phyloP scores from a whole-genome alignment of 805 yeast genomes.

The Sugiyamaella smithiae region DNA sequence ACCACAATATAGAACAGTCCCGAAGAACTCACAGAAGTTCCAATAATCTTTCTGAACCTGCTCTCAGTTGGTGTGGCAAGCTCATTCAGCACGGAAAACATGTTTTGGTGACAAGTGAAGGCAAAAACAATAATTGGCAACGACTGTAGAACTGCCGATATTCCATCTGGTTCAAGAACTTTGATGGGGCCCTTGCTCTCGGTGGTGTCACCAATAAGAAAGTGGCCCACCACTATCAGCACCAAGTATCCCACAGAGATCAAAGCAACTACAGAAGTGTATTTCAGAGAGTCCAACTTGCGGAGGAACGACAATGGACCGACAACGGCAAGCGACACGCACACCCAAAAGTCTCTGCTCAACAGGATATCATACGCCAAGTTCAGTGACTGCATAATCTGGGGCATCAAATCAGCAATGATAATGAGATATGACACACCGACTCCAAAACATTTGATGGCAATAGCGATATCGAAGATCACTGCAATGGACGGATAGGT shows the following conservation, averaged over 20 bases:
- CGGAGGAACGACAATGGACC: conserved; percentile 69
- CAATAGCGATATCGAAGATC: conserved; percentile 69
- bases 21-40: conserved; percentile 57
- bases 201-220: conserved; percentile 53
- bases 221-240: conserved; percentile 71
- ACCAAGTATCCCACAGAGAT: conserved; percentile 77
- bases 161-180: conserved; percentile 45
- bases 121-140: conserved; percentile 94
- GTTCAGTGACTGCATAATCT: conserved; percentile 33
- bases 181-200: conserved; percentile 50
- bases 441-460: conserved; percentile 77
- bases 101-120: conserved; percentile 93
- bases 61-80: conserved; percentile 53
- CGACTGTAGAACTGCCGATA: conserved; percentile 53
- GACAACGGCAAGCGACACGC: conserved; percentile 45
- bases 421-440: conserved; percentile 71
- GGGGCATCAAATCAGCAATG: conserved; percentile 74
- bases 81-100: conserved; percentile 87
- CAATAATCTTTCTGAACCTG: conserved; percentile 47
- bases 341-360: conserved; percentile 47
- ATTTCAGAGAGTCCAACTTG: conserved; percentile 76
- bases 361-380: conserved; percentile 17
- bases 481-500: conserved; percentile 69
- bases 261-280: conserved; percentile 80
- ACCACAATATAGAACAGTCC: conserved; percentile 61